These are phyloP conservation scores for Termitomyces eurrhizus DNA, from an alignment of 768 basidiomycete genomes.

Conservation along the genomic window DNA sequence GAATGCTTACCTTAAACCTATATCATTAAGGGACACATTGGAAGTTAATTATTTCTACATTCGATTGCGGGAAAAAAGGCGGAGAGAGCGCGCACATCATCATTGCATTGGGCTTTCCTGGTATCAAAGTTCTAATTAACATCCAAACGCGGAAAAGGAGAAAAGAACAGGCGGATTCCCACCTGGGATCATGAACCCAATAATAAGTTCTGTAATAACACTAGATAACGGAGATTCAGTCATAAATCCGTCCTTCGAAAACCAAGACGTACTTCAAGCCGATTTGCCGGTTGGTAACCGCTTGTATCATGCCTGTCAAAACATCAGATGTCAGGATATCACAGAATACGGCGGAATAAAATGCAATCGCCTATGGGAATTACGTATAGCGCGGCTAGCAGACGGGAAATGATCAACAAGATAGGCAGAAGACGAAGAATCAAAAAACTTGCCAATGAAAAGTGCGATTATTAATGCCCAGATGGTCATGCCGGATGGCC, in stretches of 20 bases:
- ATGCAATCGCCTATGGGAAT: slow-evolving; percentile 60
- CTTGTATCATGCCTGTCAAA: slow-evolving; percentile 59
- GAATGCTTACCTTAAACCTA: slow-evolving; percentile 33
- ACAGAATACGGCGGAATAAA: not conserved
- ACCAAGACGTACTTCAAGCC: slow-evolving; percentile 37
- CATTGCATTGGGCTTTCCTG: slow-evolving; percentile 70
- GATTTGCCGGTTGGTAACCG: slow-evolving; percentile 77
- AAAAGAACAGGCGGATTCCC: slow-evolving; percentile 9
- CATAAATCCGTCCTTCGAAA: not conserved
- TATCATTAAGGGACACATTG: slow-evolving; percentile 6
- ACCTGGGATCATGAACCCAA: slow-evolving; percentile 53
- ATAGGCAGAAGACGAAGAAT: slow-evolving; percentile 1
- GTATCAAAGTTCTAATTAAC: slow-evolving; percentile 23
- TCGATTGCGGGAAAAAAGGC: not conserved
- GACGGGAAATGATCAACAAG: not conserved
- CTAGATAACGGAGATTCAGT: slow-evolving; percentile 21
- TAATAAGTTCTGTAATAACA: slow-evolving; percentile 72
- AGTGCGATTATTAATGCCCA: slow-evolving; percentile 61
- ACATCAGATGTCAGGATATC: not conserved
- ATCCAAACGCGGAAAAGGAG: slow-evolving; percentile 4
- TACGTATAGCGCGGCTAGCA: slow-evolving; percentile 49
- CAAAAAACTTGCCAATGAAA: slow-evolving; percentile 31
- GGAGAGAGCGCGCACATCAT: slow-evolving; percentile 48
- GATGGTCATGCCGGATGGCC: slow-evolving; percentile 65
- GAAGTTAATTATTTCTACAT: not conserved